Evolutionary conservation across 108 stramenopile genomes (phyloP).

Genomic region (Thalassiosira profunda): DNA sequence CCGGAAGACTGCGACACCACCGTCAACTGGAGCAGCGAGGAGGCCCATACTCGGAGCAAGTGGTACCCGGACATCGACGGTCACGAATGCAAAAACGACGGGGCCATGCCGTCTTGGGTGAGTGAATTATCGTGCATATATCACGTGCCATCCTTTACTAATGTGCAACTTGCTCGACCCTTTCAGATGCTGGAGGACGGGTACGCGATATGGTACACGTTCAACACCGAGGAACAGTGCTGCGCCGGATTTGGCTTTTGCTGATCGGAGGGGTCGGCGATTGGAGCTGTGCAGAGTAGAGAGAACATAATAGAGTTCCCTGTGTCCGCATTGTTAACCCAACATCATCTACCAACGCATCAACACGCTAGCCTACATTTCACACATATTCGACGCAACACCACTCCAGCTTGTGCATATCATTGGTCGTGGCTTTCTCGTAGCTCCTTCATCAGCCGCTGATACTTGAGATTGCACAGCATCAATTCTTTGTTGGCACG

Average conservation of each 20-base stretch:
- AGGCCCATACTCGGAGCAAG: neutral
- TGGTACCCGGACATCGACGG: constrained; percentile 30
- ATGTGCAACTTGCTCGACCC: too few species aligned
- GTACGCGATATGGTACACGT: constrained; percentile 18
- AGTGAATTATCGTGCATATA: too few species aligned
- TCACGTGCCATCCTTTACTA: too few species aligned
- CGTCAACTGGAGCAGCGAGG: neutral
- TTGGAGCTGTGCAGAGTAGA: too few species aligned
- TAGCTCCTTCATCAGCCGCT: constrained; percentile 71
- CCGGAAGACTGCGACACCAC: neutral
- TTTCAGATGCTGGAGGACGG: constrained; percentile 17
- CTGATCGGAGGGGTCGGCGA: too few species aligned
- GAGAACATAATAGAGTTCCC: too few species aligned
- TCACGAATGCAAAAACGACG: constrained; percentile 23
- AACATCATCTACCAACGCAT: too few species aligned
- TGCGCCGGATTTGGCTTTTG: constrained; percentile 23
- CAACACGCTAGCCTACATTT: too few species aligned
- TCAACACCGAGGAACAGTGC: constrained; percentile 17
- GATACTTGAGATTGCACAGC: constrained; percentile 79
- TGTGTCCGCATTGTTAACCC: too few species aligned
- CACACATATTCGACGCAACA: too few species aligned
- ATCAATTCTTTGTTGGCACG: constrained; percentile 66
- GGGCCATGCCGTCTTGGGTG: constrained; percentile 1
- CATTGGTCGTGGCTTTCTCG: constrained; percentile 46
- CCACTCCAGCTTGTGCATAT: too few species aligned